Base-by-base conservation (phyloP, 163 green algal genomes). In the Botryococcus braunii region DNA sequence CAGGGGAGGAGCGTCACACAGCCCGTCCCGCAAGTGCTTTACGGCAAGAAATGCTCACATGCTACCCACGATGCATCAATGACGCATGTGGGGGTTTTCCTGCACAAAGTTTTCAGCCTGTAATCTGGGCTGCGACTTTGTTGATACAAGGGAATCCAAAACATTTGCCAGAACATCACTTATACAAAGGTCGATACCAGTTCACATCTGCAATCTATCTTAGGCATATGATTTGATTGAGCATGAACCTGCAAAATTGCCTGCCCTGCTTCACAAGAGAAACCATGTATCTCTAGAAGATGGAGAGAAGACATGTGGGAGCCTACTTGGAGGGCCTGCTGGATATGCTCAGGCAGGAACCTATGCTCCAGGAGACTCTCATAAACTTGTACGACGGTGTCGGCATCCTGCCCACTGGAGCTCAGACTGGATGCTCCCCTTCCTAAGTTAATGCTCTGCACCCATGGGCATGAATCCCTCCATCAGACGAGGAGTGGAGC, bases 341-440 rank as follows among this genome's bases (percentile, higher is more conserved):
- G 36, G 5, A 77, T 27, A n/a, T 77, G 48, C 52, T 67, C 43
- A 40, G 64, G 39, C 11, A 47, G 39, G 35, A 75, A 75, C 60
- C 65, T 62, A 58, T 67, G 43, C 11, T 29, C 31, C 39, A 70
- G 38, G n/a, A 70, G 39, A 3, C 27, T 46, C n/a, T 67, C 59
- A 55, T 59, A 72, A 8, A 73, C 48, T 34, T 57, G 38, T 6
- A 48, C 58, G 25, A 68, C 9, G 41, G 61, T 49, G 37, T 62
- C 47, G 13, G 57, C 68, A 39, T 61, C 37, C 38, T n/a, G n/a
- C n/a, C n/a, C n/a, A n/a, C n/a, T n/a, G n/a, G n/a, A n/a, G 37
- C 49, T 55, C 48, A 32, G 70, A 35, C 47, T 68, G 29, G 29
- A 65, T 29, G 11, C 3, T 1, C 21, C 31, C 7, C 57, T 21